These are phyloP conservation scores for Moesziomyces parantarcticus DNA, from an alignment of 1,284 basidiomycete species.

Conservation along the genomic window DNA sequence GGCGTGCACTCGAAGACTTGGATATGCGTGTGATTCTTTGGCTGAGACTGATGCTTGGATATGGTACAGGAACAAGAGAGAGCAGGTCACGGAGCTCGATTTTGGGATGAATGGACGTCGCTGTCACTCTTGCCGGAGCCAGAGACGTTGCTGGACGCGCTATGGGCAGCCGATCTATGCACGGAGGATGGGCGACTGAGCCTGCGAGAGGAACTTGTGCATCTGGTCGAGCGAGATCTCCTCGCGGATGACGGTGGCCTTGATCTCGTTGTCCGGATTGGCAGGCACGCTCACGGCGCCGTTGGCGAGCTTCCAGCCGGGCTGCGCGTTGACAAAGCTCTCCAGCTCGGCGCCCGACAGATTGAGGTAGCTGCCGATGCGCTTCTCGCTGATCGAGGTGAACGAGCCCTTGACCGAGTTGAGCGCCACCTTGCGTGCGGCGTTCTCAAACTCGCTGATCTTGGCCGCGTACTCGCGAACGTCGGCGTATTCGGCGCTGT, in stretches of 20 bases:
- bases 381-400: conserved; percentile 77
- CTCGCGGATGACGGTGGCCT: conserved; percentile 92
- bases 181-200: conserved; percentile 44
- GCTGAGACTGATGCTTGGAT: conserved; percentile 37
- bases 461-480: conserved; percentile 86
- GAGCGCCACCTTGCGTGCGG: conserved; percentile 79
- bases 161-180: conserved; percentile 12
- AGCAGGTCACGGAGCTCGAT: conserved; percentile 13
- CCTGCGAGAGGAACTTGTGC: conserved; percentile 58
- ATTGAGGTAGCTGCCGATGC: conserved; percentile 80
- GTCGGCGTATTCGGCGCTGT: conserved; percentile 73
- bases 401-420: conserved; percentile 83
- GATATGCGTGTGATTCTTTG: conserved; percentile 16
- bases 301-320: conserved; percentile 80
- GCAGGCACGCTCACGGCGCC: conserved; percentile 78
- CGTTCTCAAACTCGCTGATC: conserved; percentile 81
- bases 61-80: conserved; percentile 37
- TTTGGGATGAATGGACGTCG: conserved; percentile 1
- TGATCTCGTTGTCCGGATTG: conserved; percentile 79
- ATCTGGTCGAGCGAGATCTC: conserved; percentile 80
- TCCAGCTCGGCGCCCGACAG: conserved; percentile 77
- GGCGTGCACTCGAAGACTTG: no score
- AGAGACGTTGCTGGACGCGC: no score
- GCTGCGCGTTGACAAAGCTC: conserved; percentile 74
- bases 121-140: no score